These are phyloP conservation scores for Myotisia sp. DNA, from an alignment of 2,329 filamentous ascomycete genomes.

Conservation along the genomic window DNA sequence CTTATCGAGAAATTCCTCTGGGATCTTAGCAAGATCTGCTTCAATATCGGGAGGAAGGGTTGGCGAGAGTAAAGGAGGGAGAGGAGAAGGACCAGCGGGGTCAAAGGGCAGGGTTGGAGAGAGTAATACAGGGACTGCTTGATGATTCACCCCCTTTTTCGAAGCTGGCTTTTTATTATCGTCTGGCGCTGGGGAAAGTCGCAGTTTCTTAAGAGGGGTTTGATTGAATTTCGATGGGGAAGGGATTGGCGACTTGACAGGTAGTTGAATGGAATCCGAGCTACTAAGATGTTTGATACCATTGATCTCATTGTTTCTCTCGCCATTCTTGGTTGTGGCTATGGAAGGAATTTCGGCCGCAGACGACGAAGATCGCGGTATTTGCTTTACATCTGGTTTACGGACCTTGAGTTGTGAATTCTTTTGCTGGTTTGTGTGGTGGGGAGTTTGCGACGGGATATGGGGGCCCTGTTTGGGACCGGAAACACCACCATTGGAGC, in stretches of 20 bases:
- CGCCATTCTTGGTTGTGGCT: no score
- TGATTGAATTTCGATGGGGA: background rate
- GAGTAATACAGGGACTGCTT: slow-evolving; percentile 25
- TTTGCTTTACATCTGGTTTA: no score
- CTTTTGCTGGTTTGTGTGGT: no score
- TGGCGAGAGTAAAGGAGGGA: slow-evolving; percentile 44
- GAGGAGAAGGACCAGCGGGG: slow-evolving; percentile 20
- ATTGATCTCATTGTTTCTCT: no score
- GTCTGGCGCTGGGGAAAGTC: slow-evolving; percentile 18
- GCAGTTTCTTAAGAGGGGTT: slow-evolving; percentile 26
- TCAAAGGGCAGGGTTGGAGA: slow-evolving; percentile 28
- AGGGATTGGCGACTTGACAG: background rate
- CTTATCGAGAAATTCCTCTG: slow-evolving; percentile 18
- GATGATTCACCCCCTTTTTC: slow-evolving; percentile 13
- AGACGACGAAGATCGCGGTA: no score
- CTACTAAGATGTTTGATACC: no score
- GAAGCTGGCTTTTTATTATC: slow-evolving; percentile 9
- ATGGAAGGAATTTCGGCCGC: no score
- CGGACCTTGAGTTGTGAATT: no score
- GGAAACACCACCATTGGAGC: no score
- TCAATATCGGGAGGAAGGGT: slow-evolving; percentile 43
- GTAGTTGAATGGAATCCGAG: no score
- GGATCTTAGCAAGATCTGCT: slow-evolving; percentile 35
- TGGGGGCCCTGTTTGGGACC: no score
- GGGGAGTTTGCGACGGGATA: no score